Evolutionary conservation across 768 basidiomycete genomes (phyloP), one percentile per base, ranked within the genome.

Genomic region (Tephrocybe sp.): DNA sequence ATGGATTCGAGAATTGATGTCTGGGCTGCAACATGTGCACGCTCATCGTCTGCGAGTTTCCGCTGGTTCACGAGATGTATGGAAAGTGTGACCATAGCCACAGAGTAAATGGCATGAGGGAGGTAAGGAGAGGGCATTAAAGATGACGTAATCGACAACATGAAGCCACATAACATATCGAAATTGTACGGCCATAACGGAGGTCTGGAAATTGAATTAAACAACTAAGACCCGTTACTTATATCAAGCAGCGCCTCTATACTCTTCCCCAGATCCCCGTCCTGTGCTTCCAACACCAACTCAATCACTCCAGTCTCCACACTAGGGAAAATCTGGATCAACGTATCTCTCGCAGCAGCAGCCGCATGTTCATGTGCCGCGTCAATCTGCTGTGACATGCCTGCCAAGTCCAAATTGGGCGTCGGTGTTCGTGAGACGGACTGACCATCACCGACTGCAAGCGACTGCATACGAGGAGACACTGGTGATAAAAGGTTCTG

Each of bases 271-370:
- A 97, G 64, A 71, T 97, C 93, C 17, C 91, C 90, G 7, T 81
- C 82, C 60, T 93, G 93, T 39, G 90, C 92, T 64, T 96, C 93
- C 51, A 96, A 70, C 30, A 98, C 92, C 81, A 83, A 87, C 53
- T 93, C 90, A 36, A 93, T 79, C 26, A 97, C 83, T 67, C 95
- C 95, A 40, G 66, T 66, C 62, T 98, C 95, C 57, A 89, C 74
- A 9, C 66, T 67, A 1, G 94, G 94, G 78, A 98, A 98, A 55
- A 96, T 96, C 69, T 95, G 92, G 50, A 79, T 69, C 55, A 98
- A 70, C 25, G 93, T 96, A 58, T 85, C 84, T 49, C 77, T 72
- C 45, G 90, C 78, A 2, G 89, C 90, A 14, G 76, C 80, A 14
- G 81, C 81, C 18, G 88, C 90, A 38, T 84, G 78, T 52, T 85